Conservation (phyloP, 2,329 filamentous ascomycete genomes). For the Cladosporium sp. region DNA sequence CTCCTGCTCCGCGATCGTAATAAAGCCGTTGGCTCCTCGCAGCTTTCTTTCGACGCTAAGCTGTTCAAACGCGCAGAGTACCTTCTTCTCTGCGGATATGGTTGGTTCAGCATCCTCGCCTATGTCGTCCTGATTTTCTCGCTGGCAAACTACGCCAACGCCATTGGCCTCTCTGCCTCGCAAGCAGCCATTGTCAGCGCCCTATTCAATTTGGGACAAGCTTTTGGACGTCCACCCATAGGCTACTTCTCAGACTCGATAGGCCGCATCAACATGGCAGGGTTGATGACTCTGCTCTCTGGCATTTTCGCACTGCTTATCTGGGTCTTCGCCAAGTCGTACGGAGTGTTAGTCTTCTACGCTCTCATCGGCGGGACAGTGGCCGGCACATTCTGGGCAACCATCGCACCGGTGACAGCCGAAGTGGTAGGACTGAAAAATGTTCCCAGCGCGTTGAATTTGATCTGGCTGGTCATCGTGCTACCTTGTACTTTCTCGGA, state of each 20-base stretch:
- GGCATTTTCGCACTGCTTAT: conserved; percentile 65
- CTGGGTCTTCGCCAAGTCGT: conserved; percentile 68
- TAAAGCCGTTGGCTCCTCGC: conserved; percentile 62
- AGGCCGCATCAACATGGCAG: conserved; percentile 70
- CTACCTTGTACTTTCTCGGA: conserved; percentile 64
- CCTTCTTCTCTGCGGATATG: conserved; percentile 61
- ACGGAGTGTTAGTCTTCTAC: conserved; percentile 67
- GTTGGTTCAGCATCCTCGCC: conserved; percentile 66
- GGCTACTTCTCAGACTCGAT: conserved; percentile 67
- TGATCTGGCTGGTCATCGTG: conserved; percentile 68
- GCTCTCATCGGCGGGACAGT: conserved; percentile 62
- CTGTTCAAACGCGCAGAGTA: conserved; percentile 63
- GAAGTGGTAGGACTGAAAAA: conserved; percentile 69
- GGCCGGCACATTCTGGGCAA: conserved; percentile 64
- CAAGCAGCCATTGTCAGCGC: conserved; percentile 71
- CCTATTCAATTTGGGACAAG: conserved; percentile 64
- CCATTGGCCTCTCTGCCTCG: conserved; percentile 61
- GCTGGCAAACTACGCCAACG: conserved; percentile 67
- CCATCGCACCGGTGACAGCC: conserved; percentile 64
- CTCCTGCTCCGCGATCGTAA: conserved; percentile 68
- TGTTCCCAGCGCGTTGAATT: conserved; percentile 64
- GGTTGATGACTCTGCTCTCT: conserved; percentile 58
- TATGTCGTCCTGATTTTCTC: conserved; percentile 77
- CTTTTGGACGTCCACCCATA: conserved; percentile 65
- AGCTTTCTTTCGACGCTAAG: conserved; percentile 60